Base-by-base conservation (phyloP, 1,284 basidiomycete species). In the Entoloma clypeatum region DNA sequence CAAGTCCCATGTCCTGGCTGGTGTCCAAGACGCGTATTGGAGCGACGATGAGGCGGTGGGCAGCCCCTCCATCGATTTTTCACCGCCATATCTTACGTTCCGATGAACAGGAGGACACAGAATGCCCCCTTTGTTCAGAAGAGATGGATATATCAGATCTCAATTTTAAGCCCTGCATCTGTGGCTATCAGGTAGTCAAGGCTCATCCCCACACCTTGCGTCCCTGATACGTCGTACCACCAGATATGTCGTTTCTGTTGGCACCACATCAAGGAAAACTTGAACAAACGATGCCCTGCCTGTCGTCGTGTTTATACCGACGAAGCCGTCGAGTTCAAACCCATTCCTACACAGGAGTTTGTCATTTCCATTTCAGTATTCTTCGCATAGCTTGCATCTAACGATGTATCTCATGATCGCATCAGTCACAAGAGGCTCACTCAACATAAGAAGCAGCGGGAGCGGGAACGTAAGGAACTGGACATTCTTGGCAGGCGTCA, bases 211-310 rank as follows among this genome's bases (percentile, higher is more conserved):
- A 39, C 51, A 38, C 21, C 44, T 49, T 32, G 9, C 18, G 24
- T 19, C 19, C 34, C 49, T 53, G 41, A 49, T 29, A n/a, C 39
- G 21, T 34, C n/a, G 14, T 47, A 47, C 28, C 7, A 23, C 22
- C 53, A 98, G 93, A 94, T 99, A 55, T 99, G 96, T 64, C 89
- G 94, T 47, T 99, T 99, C 71, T 99, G 96, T 66, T 99, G 94
- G 84, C 92, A 98, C 68, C 93, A 98, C 68, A 95, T 97, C 77
- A 88, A 91, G 72, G 81, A 92, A 70, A 90, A 96, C 67, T 73
- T 96, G 46, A 99, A 99, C 64, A 87, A 94, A 49, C 82, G 92
- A 41, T 99, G 96, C 64, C 96, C 96, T 27, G 96, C 96, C 24
- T 99, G 96, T 68, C 79, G 96, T 58, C 77, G 94, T 55, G 80